phyloP scores from a whole-genome alignment of 108 stramenopile genomes.

The Conticribra weissflogii region DNA sequence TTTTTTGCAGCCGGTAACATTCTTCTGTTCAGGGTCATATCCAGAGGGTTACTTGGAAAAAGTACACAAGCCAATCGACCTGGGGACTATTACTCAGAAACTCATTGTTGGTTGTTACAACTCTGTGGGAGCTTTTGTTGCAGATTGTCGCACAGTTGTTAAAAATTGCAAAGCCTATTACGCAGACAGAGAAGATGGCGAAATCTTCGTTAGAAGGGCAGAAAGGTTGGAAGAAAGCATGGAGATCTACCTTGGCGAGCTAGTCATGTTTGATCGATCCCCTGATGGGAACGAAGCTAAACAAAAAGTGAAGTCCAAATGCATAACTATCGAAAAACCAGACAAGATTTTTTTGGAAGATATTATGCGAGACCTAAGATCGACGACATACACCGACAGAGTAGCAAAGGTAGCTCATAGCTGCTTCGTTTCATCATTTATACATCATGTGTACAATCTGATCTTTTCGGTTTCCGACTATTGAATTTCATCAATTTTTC shows the following conservation, averaged over 20 bases:
- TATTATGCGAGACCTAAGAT: slow-evolving; percentile 65
- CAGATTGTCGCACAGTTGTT: slow-evolving; percentile 75
- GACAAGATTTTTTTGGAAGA: slow-evolving; percentile 56
- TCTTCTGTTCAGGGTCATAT: slow-evolving; percentile 68
- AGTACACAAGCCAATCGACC: slow-evolving; percentile 74
- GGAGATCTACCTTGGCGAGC: slow-evolving; percentile 54
- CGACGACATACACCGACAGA: slow-evolving; percentile 74
- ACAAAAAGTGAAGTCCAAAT: slow-evolving; percentile 39
- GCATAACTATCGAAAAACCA: slow-evolving; percentile 56
- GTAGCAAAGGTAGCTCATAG: slow-evolving; percentile 54
- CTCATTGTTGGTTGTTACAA: slow-evolving; percentile 75
- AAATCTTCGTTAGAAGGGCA: slow-evolving; percentile 64
- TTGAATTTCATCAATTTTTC: background rate
- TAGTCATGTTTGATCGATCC: slow-evolving; percentile 65
- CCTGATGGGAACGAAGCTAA: slow-evolving; percentile 40
- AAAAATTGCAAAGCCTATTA: slow-evolving; percentile 75
- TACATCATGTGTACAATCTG: background rate
- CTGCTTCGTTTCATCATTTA: background rate
- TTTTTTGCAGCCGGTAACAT: slow-evolving; percentile 78
- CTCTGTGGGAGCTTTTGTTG: slow-evolving; percentile 53
- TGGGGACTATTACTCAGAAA: slow-evolving; percentile 73
- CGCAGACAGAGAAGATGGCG: slow-evolving; percentile 58
- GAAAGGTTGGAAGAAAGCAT: slow-evolving; percentile 61
- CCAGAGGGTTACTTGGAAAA: slow-evolving; percentile 70
- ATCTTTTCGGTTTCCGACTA: background rate